Base-by-base conservation (phyloP, 1,139 yeast genomes). In the Wickerhamiella pararugosa region DNA sequence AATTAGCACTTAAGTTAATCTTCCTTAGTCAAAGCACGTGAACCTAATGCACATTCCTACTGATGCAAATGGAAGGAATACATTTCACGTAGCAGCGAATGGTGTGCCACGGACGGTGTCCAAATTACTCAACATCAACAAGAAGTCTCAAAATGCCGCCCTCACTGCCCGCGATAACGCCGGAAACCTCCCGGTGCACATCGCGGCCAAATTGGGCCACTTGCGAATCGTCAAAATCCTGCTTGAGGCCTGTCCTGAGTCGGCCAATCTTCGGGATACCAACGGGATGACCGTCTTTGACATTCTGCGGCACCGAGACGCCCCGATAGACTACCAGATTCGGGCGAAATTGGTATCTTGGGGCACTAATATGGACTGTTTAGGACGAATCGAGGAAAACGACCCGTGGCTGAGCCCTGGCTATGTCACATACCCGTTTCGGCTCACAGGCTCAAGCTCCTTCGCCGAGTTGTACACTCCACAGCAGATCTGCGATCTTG, bases 171-270 rank as follows among this genome's bases (percentile, higher is more conserved):
- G 41, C 29, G 53, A 50, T 43, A 26, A 36, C 9, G 30, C 21
- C 9, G 53, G 53, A 32, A 39, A 44, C n/a, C 48, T 52, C 11
- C 53, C 53, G 6, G 43, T 49, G 11, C 53, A 50, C 28, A n/a
- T 38, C 1, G 53, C 53, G 7, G 53, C 53, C 4, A 38, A 40
- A 27, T 27, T 25, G 29, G 53, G 53, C 7, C 37, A 48, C 29
- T 29, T 50, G 28, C 34, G 49, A 6, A 47, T 45, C 15, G 34
- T 50, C 21, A 29, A 36, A 5, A 35, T 39, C 7, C 42, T 49
- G 6, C 34, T 46, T 2, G 53, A 49, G 5, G 46, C 47, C 6
- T 36, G 33, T 7, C 49, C 53, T 2, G 53, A 50, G 10, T 47
- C 49, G 7, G 15, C 36, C 9, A 33, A 25, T 6, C 27, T 47